Evolutionary conservation across 768 basidiomycete genomes (phyloP).

Genomic region (Amanita jacksonii): DNA sequence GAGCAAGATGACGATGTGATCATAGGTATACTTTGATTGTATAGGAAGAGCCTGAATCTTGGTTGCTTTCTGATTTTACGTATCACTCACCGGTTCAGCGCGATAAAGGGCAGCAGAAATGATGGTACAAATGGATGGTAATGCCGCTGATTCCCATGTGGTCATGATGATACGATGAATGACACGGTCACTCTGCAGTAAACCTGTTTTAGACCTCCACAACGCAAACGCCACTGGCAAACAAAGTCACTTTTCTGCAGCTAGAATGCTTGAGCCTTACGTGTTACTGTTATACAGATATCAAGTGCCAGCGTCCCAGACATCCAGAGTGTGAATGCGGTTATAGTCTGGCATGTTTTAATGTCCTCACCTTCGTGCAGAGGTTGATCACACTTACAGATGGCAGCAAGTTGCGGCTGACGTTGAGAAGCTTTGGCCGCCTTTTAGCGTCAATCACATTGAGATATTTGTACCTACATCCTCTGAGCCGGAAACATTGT

Average conservation of each 20-base stretch:
- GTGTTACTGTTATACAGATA: conserved; percentile 26
- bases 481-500: conserved; percentile 13
- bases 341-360: conserved; percentile 23
- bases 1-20: conserved; percentile 38
- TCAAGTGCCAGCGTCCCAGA: conserved; percentile 35
- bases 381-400: conserved; percentile 15
- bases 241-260: neutral
- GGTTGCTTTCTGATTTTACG: neutral
- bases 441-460: neutral
- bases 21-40: conserved; percentile 8
- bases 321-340: conserved; percentile 38
- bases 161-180: conserved; percentile 30
- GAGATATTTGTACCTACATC: conserved; percentile 14
- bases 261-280: conserved; percentile 7
- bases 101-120: conserved; percentile 26
- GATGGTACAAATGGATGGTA: conserved; percentile 26
- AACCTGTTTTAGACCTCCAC: conserved; percentile 28
- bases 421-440: conserved; percentile 15
- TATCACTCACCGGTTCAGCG: conserved; percentile 21
- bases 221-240: conserved; percentile 30
- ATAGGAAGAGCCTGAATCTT: neutral
- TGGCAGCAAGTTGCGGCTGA: conserved; percentile 20
- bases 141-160: conserved; percentile 27
- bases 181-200: conserved; percentile 29
- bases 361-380: neutral